Conservation (phyloP, 2,329 filamentous ascomycete genomes). For the Paecilomyces formosus region DNA sequence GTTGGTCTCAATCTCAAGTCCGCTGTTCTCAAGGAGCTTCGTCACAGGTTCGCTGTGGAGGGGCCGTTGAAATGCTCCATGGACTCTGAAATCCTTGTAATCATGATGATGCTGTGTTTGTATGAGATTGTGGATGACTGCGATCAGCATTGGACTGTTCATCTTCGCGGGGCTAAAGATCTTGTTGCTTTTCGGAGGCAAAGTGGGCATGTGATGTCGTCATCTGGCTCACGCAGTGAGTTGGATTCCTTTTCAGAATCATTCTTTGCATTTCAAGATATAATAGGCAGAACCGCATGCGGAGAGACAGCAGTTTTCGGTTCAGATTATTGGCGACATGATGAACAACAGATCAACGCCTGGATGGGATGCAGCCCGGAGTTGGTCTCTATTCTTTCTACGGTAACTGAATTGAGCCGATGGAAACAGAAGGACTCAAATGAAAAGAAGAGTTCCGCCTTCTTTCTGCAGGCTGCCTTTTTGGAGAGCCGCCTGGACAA, state of each 20-base stretch:
- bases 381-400: slow-evolving; percentile 40
- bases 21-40: slow-evolving; percentile 28
- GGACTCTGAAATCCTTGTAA: slow-evolving; percentile 30
- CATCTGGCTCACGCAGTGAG: slow-evolving; percentile 8
- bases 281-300: slow-evolving; percentile 45
- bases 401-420: slow-evolving; percentile 41
- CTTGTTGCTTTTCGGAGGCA: slow-evolving; percentile 35
- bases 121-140: slow-evolving; percentile 40
- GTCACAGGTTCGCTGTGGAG: slow-evolving; percentile 22
- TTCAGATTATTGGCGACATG: slow-evolving; percentile 39
- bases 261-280: slow-evolving; percentile 47
- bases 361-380: slow-evolving; percentile 46
- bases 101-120: slow-evolving; percentile 42
- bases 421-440: slow-evolving; percentile 19
- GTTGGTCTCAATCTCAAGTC: slow-evolving; percentile 31
- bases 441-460: slow-evolving; percentile 15
- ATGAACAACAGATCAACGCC: slow-evolving; percentile 30
- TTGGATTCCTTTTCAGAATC: slow-evolving; percentile 35
- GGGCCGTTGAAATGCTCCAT: slow-evolving; percentile 18
- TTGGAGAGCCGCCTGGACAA: slow-evolving; percentile 25
- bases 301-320: slow-evolving; percentile 42
- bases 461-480: slow-evolving; percentile 24
- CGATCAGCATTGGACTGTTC: slow-evolving; percentile 41
- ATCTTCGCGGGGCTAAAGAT: slow-evolving; percentile 42
- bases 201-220: background rate